Evolutionary conservation across 2,329 filamentous ascomycete species (phyloP), one percentile per base, ranked within the genome.

Genomic region (Dothiorella sarmentorum): DNA sequence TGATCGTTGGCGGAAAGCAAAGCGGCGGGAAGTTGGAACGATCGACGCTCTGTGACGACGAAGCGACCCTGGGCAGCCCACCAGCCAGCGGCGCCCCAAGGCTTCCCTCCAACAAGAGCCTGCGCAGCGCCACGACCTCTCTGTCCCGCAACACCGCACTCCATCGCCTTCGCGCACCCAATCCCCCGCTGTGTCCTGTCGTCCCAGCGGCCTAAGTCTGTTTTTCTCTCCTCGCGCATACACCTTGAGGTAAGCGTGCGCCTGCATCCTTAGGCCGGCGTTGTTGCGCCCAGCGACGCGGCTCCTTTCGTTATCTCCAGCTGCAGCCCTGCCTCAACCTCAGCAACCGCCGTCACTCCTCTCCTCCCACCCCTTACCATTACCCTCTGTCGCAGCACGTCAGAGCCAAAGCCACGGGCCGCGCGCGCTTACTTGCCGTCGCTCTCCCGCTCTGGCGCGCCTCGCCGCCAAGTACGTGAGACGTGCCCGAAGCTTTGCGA

Each of bases 381-480:
- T n/a, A n/a, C 49, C 26, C 49, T 38, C 35, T 24, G 49, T 35
- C 33, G 49, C 49, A 40, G 49, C 49, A 53, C 49, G 49, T 53
- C 49, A 53, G 35, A 53, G 49, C 33, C 49, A 53, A 53, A 53
- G 49, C 49, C 49, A 53, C 49, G 49, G 49, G 49, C 49, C 49
- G 33, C 49, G 49, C 49, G 49, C 49, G 49, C 49, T 53, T 53
- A 53, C 75, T 73, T 59, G 76, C 80, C 56, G 77, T 77, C 7
- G 68, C 71, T 1, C 76, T 75, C 1, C 61, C 69, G 18, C 61
- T 64, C 10, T 72, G 71, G 22, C 69, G 71, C 49, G 49, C 49
- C 35, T 29, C 38, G 52, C 33, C 52, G 52, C 37, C 52, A 43
- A 43, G 52, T 56, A 56, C 49, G 47, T 51, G 47, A 51, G 47